phyloP scores from a whole-genome alignment of 164 flowering plant species.

The Magnolia changhungtana region DNA sequence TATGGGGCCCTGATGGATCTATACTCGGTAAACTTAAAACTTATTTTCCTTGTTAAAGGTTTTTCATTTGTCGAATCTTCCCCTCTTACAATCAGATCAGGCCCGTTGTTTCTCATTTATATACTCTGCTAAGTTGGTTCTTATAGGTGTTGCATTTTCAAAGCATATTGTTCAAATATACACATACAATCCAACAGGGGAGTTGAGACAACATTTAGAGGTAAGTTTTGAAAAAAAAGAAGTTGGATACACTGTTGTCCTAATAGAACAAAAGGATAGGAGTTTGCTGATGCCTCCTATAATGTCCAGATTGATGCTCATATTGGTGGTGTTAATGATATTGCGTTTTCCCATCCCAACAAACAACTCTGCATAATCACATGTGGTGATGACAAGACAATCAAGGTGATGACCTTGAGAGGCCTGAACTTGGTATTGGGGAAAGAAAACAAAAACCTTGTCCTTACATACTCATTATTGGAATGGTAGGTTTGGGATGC shows the following conservation, averaged over 20 bases:
- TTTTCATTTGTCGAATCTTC: neutral
- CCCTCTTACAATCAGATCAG: neutral
- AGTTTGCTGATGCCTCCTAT: conserved; percentile 1
- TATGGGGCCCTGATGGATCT: conserved; percentile 53
- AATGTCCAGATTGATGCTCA: conserved; percentile 64
- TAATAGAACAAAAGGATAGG: neutral
- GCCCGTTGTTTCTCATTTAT: neutral
- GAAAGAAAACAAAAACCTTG: neutral
- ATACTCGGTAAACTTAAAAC: conserved; percentile 32
- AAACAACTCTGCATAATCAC: conserved; percentile 57
- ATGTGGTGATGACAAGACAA: conserved; percentile 72
- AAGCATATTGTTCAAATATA: conserved; percentile 59
- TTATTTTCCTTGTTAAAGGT: neutral
- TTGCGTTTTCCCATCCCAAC: conserved; percentile 67
- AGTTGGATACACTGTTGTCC: neutral
- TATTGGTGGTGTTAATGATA: conserved; percentile 65
- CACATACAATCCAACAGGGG: conserved; percentile 45
- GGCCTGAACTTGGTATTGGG: neutral
- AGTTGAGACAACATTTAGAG: conserved; percentile 52
- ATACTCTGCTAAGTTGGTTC: neutral
- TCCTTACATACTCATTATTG: neutral
- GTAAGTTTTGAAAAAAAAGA: conserved; percentile 18
- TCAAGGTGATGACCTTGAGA: conserved; percentile 41
- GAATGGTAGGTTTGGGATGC: conserved; percentile 59
- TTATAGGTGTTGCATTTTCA: conserved; percentile 64